Base-by-base conservation (phyloP, 352 stramenopile genomes). In the Phytophthora boehmeriae region DNA sequence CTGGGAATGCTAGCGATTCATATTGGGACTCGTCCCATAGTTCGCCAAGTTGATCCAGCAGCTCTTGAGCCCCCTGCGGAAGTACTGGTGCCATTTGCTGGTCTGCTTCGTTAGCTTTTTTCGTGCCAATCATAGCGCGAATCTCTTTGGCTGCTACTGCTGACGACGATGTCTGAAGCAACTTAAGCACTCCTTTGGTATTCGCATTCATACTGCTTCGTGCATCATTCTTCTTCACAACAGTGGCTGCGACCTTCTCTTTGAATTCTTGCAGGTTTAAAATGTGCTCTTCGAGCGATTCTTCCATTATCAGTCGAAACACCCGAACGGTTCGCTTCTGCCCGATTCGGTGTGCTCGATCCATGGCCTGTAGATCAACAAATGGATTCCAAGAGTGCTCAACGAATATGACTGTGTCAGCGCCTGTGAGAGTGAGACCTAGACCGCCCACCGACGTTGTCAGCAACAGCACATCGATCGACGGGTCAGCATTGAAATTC, bases 301-400 rank as follows among this genome's bases (percentile, higher is more conserved):
- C 50, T 42, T 90, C 64, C 71, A 88, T 88, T 45, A 96, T 86
- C 20, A 96, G 49, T 8, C 87, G 83, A 50, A 93, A 94, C 2
- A 96, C 85, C 0, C 83, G 81, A 50, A 94, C 86, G 0, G 74
- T 84, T 36, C 71, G 72, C 25, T 67, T 81, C 55, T 96, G 87
- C 0, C 87, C 87, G 35, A 96, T 83, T 5, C 87, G 85, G 48
- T 96, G 87, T 14, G 83, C 85, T 28, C 87, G 75, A 63, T 96
- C 87, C 87, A 96, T 97, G 10, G 90, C 93, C 63, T 98, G 94
- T 38, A 98, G 42, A 67, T 99, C 97, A 30, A 97, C 88, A 66
- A 97, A 96, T 17, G 97, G 97, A 64, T 99, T 99, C 95, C 96
- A 99, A 51, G 97, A 95, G 57, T 98, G 93, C 72, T 99, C 97